phyloP scores from a whole-genome alignment of 345 rosid genomes.

The Laguncularia racemosa region DNA sequence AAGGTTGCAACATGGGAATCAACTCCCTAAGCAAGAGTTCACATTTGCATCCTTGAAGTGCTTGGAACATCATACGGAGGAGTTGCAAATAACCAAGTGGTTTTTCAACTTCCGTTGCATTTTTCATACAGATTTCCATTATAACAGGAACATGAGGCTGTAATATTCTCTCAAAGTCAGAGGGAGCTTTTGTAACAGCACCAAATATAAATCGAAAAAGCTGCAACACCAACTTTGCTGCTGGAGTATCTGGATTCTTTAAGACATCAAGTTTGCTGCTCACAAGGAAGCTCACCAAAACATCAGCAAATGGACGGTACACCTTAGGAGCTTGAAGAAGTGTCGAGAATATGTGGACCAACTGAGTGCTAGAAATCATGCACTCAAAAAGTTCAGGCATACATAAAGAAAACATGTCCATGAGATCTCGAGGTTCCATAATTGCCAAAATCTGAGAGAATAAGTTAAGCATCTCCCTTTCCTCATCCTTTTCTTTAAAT shows the following conservation, averaged over 20 bases:
- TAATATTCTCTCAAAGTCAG: slow-evolving; percentile 93
- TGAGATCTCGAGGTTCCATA: slow-evolving; percentile 97
- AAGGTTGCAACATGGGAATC: slow-evolving; percentile 83
- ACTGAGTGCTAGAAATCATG: slow-evolving; percentile 84
- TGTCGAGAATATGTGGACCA: slow-evolving; percentile 87
- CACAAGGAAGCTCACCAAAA: slow-evolving; percentile 81
- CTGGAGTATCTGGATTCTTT: slow-evolving; percentile 82
- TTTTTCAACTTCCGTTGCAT: slow-evolving; percentile 86
- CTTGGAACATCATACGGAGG: slow-evolving; percentile 84
- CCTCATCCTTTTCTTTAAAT: slow-evolving; percentile 98
- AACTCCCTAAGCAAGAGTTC: slow-evolving; percentile 85
- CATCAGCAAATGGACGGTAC: slow-evolving; percentile 86
- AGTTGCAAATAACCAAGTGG: slow-evolving; percentile 94
- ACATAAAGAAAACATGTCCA: slow-evolving; percentile 98
- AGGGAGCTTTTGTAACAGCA: slow-evolving; percentile 83
- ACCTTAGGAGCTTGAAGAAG: slow-evolving; percentile 80
- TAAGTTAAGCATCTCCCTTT: slow-evolving; percentile 80
- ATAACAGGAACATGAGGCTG: slow-evolving; percentile 96
- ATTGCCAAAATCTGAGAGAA: slow-evolving; percentile 90
- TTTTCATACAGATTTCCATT: slow-evolving; percentile 95
- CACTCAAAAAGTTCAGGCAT: slow-evolving; percentile 97
- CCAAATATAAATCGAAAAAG: slow-evolving; percentile 88
- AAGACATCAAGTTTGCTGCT: slow-evolving; percentile 81
- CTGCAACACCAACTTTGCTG: slow-evolving; percentile 84
- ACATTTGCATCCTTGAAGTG: slow-evolving; percentile 88